Percentiles rank a stretch among this genome's conserved stretches.
Conservation (phyloP, 2,329 filamentous ascomycete genomes). For the Fusarium annulatum region DNA sequence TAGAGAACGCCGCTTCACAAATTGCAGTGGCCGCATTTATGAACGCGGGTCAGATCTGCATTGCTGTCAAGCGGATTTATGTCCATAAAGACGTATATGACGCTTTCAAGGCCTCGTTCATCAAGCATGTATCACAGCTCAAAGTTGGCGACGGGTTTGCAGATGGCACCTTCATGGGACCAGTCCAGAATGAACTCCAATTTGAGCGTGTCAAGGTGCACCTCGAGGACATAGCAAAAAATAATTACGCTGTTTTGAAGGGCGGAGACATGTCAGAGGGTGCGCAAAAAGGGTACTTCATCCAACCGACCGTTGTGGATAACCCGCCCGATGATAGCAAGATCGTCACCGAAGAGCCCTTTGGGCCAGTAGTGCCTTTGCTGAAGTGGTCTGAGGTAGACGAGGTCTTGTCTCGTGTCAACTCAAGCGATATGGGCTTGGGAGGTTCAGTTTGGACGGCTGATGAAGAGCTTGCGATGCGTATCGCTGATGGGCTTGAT, state of each 20-base stretch:
- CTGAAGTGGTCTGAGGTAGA: conserved; percentile 10
- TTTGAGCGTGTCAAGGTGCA: background rate
- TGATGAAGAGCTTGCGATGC: background rate
- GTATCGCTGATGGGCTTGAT: conserved; percentile 1
- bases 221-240: background rate
- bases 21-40: conserved; percentile 62
- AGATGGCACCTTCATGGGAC: background rate
- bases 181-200: background rate
- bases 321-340: conserved; percentile 15
- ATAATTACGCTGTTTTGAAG: background rate
- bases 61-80: conserved; percentile 63
- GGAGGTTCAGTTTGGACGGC: conserved; percentile 20
- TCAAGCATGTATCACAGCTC: background rate
- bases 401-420: conserved; percentile 13
- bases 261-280: background rate
- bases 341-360: conserved; percentile 17
- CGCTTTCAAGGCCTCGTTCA: background rate
- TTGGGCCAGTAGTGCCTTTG: conserved; percentile 18
- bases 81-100: conserved; percentile 69
- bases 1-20: conserved; percentile 43
- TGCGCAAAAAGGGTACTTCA: background rate
- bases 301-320: conserved; percentile 3
- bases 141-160: background rate
- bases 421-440: conserved; percentile 16
- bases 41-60: conserved; percentile 59